These are phyloP conservation scores for Coniochaeta sp. DNA, from an alignment of 2,329 filamentous ascomycete genomes.

Conservation along the genomic window DNA sequence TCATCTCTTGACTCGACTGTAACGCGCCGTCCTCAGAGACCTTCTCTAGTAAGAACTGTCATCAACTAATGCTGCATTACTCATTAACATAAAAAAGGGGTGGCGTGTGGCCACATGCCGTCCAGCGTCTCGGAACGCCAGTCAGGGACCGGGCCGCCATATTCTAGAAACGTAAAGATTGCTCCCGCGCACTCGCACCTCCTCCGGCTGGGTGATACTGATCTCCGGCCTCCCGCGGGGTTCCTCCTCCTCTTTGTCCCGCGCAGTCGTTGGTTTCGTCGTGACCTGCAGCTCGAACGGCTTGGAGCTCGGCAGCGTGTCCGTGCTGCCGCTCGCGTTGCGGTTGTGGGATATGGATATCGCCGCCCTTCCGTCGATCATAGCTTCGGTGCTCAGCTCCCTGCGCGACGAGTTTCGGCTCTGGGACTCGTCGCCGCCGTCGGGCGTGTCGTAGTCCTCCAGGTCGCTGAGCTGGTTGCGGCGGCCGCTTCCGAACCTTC, in stretches of 20 bases:
- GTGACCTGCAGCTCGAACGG: not conserved
- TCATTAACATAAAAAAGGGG: not conserved
- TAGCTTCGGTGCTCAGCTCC: not conserved
- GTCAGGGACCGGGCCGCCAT: not conserved
- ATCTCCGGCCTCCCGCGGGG: not conserved
- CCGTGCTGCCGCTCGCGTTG: not conserved
- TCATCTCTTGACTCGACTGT: not conserved
- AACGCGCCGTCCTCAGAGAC: not conserved
- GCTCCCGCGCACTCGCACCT: not conserved
- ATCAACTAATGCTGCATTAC: constrained; percentile 1
- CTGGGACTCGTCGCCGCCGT: not conserved
- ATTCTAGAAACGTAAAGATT: not conserved
- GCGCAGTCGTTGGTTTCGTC: too few relatives aligned
- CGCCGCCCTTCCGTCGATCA: not conserved
- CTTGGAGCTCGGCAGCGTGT: constrained; percentile 1
- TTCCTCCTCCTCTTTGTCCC: not conserved
- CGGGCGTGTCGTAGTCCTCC: not conserved
- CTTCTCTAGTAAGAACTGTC: not conserved
- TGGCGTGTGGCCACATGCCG: not conserved
- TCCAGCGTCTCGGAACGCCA: not conserved
- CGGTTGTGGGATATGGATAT: not conserved
- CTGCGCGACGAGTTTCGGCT: not conserved
- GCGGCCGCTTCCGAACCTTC: not conserved
- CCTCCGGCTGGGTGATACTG: not conserved
- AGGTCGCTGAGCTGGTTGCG: not conserved